Conservation (phyloP, 495 filamentous ascomycete genomes). For the Parathielavia hyrcaniae region DNA sequence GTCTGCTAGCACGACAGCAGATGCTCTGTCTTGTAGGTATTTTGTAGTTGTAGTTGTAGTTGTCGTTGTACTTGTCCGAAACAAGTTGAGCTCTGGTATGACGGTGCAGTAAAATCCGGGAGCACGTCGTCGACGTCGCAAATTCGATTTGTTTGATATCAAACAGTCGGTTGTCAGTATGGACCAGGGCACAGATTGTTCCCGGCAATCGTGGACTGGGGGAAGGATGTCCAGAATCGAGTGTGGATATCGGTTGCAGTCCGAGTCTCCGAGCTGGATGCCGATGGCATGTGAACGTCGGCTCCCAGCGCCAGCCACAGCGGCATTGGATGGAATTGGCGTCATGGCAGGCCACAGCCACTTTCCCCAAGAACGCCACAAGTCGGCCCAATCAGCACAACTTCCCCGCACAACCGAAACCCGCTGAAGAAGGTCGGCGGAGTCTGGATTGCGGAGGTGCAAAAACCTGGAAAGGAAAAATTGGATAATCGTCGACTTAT, state of each 20-base stretch:
- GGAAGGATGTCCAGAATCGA: neutral
- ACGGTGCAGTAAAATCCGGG: too few relatives aligned
- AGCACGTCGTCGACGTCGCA: too few relatives aligned
- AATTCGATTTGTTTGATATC: too few relatives aligned
- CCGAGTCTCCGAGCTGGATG: neutral
- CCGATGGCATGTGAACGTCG: constrained; percentile 23
- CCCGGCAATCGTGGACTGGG: too few relatives aligned
- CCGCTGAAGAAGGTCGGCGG: neutral
- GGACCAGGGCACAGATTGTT: too few relatives aligned
- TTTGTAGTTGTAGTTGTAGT: too few relatives aligned
- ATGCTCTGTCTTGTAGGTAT: too few relatives aligned
- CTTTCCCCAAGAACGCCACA: constrained; percentile 3
- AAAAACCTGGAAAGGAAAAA: neutral
- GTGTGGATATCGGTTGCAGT: neutral
- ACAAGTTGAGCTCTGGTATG: too few relatives aligned
- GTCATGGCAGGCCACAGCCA: constrained; percentile 9
- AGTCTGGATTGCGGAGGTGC: neutral
- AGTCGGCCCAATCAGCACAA: constrained; percentile 9
- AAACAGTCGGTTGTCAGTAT: too few relatives aligned
- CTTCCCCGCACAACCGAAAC: constrained; percentile 12
- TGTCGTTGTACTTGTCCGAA: too few relatives aligned
- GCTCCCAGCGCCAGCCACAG: constrained; percentile 22
- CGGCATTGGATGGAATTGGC: constrained; percentile 14
- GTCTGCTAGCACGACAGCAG: too few relatives aligned
- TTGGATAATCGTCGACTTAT: neutral